These are phyloP conservation scores for Bombardia bombarda DNA, from an alignment of 495 filamentous ascomycete species.

Conservation along the genomic window DNA sequence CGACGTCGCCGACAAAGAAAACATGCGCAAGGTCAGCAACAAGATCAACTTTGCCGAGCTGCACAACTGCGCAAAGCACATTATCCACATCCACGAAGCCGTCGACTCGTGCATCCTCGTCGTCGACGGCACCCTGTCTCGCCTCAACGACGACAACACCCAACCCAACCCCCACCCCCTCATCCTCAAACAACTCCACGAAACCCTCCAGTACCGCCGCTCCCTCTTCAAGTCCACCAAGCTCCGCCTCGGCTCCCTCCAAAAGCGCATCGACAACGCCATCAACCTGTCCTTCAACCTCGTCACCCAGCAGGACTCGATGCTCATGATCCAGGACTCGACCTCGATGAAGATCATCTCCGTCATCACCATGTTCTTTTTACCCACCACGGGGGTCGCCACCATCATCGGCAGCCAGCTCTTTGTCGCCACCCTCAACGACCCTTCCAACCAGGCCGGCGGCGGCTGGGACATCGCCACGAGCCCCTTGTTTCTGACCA, in stretches of 20 bases:
- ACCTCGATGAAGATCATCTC: slow-evolving; percentile 13
- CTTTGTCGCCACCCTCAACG: slow-evolving; percentile 1
- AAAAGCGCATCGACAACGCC: slow-evolving; percentile 8
- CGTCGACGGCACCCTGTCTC: not conserved
- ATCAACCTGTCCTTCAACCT: slow-evolving; percentile 15
- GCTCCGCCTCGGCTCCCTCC: slow-evolving; percentile 11
- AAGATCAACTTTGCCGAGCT: slow-evolving; percentile 5
- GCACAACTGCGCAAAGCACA: slow-evolving; percentile 12
- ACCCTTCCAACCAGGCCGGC: not conserved
- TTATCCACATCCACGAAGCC: slow-evolving; percentile 7
- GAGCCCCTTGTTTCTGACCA: not conserved
- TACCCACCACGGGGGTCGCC: slow-evolving; percentile 12
- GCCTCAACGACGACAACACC: not conserved
- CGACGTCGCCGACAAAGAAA: not conserved
- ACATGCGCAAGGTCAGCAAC: not conserved
- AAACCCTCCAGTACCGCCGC: slow-evolving; percentile 1
- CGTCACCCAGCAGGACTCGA: slow-evolving; percentile 11
- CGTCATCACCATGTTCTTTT: slow-evolving; percentile 12
- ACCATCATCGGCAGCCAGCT: slow-evolving; percentile 10
- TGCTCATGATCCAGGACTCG: slow-evolving; percentile 9
- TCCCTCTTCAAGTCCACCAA: slow-evolving; percentile 9
- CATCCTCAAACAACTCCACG: not conserved
- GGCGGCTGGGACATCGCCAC: not conserved
- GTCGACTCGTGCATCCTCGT: not conserved
- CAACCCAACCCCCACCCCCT: not conserved